Base-by-base conservation (phyloP, 2,329 filamentous ascomycete genomes). In the Claviceps fusiformis region DNA sequence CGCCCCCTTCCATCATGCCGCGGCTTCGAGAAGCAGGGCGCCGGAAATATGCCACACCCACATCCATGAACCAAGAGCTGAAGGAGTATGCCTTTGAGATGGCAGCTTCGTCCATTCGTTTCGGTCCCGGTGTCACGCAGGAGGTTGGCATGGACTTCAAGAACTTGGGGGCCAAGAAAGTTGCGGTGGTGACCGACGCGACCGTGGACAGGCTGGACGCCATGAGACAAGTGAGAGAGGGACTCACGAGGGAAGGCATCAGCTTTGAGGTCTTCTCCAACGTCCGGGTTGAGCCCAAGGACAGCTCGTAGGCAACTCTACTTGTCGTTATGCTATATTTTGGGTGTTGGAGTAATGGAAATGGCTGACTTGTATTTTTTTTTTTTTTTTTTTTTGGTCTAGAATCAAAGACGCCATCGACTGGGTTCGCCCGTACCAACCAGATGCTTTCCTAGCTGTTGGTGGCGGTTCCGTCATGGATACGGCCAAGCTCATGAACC, bases 11-110 rank as follows among this genome's bases (percentile, higher is more conserved):
- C 57, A 72, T 91, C 57, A 70, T 75, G 17, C 76, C 76, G 27
- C 75, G 73, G 55, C 68, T 65, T 50, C 58, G 64, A 60, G 56
- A 69, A 60, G 60, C 71, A 39, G 71, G 64, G 37, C 58, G 61
- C 29, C 68, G 81, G 39, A 75, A 74, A 52, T 83, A 80, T 68
- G 90, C 89, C n/a, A 92, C 89, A 0, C 89, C 91, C 0, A 73
- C 86, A 37, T 65, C 64, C 44, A 60, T 65, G 24, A 73, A 86
- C 24, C 52, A 57, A 33, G 72, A 78, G 9, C 78, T 90, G 65
- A 95, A 95, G 68, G 93, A 98, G 69, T 98, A 98, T 73, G 93
- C 93, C 15, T 98, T 98, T 67, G 93, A 98, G 70, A 95, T 98
- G 92, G 93, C 93, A 0, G 90, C 93, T 1, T 95, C 89, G 1